Conservation (phyloP, 768 basidiomycete species). For the Strobilomyces confusus region DNA sequence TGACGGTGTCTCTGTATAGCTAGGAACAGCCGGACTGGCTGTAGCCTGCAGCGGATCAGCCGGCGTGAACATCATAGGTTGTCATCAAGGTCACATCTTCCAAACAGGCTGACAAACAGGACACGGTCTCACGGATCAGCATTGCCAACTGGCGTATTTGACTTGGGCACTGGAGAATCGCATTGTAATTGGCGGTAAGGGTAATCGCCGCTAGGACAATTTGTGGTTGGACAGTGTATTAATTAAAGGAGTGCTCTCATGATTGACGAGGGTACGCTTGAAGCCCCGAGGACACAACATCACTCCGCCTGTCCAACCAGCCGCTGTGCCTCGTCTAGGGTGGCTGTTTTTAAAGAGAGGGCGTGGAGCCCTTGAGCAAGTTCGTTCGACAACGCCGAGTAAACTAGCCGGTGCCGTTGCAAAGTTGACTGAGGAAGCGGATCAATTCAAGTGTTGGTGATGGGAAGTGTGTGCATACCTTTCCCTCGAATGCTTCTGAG, state of each 20-base stretch:
- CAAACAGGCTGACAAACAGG: conserved; percentile 1
- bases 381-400: conserved; percentile 68
- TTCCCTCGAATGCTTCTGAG: conserved; percentile 68
- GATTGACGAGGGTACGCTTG: conserved; percentile 26
- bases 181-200: conserved; percentile 11
- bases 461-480: conserved; percentile 42
- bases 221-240: conserved; percentile 23
- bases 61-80: conserved; percentile 13
- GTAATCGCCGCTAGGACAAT: conserved; percentile 17
- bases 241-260: conserved; percentile 29
- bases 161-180: conserved; percentile 19
- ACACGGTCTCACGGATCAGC: conserved; percentile 16
- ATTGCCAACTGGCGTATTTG: conserved; percentile 15
- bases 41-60: conserved; percentile 28
- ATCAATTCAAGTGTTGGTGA: conserved; percentile 9
- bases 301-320: conserved; percentile 19
- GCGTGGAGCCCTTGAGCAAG: conserved; percentile 71
- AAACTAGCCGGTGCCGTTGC: conserved; percentile 79
- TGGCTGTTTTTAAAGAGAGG: conserved; percentile 71
- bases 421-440: conserved; percentile 52
- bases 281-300: conserved; percentile 15
- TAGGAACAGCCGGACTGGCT: conserved; percentile 18
- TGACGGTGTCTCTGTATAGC: conserved; percentile 4
- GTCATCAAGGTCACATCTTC: conserved; percentile 6
- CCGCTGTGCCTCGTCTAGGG: conserved; percentile 46